Conservation (phyloP, 108 stramenopile species). For the Skeletonema grethae region DNA sequence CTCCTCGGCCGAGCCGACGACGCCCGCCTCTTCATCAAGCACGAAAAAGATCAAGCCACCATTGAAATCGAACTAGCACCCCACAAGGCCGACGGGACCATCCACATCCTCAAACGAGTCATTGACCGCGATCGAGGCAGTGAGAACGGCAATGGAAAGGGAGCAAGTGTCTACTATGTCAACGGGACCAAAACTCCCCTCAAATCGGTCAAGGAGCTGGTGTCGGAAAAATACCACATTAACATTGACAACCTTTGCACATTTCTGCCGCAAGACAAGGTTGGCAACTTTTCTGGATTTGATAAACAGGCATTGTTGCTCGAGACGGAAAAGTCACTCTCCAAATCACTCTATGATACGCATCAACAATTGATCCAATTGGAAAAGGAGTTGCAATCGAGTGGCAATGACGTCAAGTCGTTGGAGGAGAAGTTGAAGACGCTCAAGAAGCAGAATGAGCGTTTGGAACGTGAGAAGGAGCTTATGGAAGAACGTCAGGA, state of each 20-base stretch:
- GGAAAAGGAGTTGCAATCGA: slow-evolving; percentile 56
- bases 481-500: slow-evolving; percentile 70
- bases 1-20: slow-evolving; percentile 91
- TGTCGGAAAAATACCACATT: slow-evolving; percentile 69
- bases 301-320: slow-evolving; percentile 70
- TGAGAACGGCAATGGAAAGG: slow-evolving; percentile 41
- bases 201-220: slow-evolving; percentile 68
- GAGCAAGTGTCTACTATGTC: slow-evolving; percentile 51
- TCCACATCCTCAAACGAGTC: slow-evolving; percentile 40
- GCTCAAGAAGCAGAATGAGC: slow-evolving; percentile 55
- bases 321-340: slow-evolving; percentile 88
- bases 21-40: slow-evolving; percentile 83
- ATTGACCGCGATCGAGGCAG: slow-evolving; percentile 56
- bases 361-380: slow-evolving; percentile 78
- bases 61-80: slow-evolving; percentile 86
- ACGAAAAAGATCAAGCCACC: slow-evolving; percentile 74
- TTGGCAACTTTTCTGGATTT: slow-evolving; percentile 90
- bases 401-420: slow-evolving; percentile 49
- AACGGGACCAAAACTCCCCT: slow-evolving; percentile 47
- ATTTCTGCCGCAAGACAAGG: slow-evolving; percentile 95
- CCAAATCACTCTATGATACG: slow-evolving; percentile 59
- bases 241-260: slow-evolving; percentile 94
- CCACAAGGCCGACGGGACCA: slow-evolving; percentile 5
- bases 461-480: slow-evolving; percentile 68
- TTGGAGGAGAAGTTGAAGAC: slow-evolving; percentile 49